phyloP scores from a whole-genome alignment of 371 early-diverging fungal genomes.

The Mortierella sp. region DNA sequence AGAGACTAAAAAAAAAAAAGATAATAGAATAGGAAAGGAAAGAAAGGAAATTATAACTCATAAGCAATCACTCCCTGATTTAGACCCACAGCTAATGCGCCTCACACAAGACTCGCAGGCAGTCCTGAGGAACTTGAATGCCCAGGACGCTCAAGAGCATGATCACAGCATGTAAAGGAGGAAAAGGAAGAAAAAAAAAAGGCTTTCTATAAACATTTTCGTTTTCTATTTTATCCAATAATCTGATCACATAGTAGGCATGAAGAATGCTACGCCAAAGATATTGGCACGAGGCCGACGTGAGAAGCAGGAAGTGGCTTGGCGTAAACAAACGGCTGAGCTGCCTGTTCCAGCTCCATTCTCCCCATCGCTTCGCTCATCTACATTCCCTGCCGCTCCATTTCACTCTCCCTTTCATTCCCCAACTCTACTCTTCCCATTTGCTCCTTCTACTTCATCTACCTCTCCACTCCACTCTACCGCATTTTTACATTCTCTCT shows the following conservation, averaged over 20 bases:
- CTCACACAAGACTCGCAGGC: background rate
- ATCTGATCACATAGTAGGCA: background rate
- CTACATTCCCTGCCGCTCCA: background rate
- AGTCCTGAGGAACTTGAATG: background rate
- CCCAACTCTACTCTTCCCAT: slow-evolving; percentile 3
- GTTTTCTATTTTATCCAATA: background rate
- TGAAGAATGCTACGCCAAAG: slow-evolving; percentile 4
- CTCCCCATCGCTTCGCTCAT: slow-evolving; percentile 14
- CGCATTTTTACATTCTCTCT: background rate
- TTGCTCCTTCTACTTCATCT: background rate
- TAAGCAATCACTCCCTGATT: background rate
- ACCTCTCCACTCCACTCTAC: background rate
- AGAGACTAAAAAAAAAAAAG: background rate
- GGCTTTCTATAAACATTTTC: background rate
- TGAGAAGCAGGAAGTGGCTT: slow-evolving; percentile 24
- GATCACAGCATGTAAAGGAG: background rate
- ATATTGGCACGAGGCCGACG: background rate
- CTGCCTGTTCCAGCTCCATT: slow-evolving; percentile 2
- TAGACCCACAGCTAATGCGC: background rate
- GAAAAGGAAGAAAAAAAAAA: background rate
- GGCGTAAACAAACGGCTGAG: slow-evolving; percentile 35
- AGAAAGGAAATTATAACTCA: background rate
- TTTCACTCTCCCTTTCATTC: background rate
- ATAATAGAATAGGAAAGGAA: background rate
- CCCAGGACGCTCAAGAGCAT: background rate